These are phyloP conservation scores for Pholiota molesta DNA, from an alignment of 768 basidiomycete genomes.

Conservation along the genomic window DNA sequence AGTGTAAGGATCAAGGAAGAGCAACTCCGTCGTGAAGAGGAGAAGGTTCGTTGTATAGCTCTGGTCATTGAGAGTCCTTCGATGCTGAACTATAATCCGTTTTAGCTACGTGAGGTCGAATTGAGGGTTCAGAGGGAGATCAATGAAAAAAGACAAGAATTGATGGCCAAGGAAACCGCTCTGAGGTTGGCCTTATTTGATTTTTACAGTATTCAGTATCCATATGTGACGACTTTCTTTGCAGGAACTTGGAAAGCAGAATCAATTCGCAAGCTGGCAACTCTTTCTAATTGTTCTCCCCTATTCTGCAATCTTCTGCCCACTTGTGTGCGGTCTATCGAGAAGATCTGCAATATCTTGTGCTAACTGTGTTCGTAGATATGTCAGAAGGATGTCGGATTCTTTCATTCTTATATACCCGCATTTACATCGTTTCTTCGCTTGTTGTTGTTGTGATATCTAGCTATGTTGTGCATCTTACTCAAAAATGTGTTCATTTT, in stretches of 20 bases:
- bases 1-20: slow-evolving; percentile 89
- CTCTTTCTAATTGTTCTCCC: slow-evolving; percentile 17
- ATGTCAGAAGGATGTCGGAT: not conserved
- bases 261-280: slow-evolving; percentile 29
- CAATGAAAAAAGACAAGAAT: slow-evolving; percentile 83
- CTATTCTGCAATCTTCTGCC: not conserved
- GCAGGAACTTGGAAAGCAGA: slow-evolving; percentile 34
- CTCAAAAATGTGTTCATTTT: not conserved
- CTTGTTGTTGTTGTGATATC: not conserved
- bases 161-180: slow-evolving; percentile 85
- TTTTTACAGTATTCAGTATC: not conserved
- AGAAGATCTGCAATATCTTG: not conserved
- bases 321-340: not conserved
- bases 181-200: slow-evolving; percentile 51
- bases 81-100: not conserved
- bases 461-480: not conserved
- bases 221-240: not conserved
- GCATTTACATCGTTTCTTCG: not conserved
- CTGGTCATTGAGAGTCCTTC: not conserved
- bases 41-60: slow-evolving; percentile 53
- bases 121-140: slow-evolving; percentile 87
- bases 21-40: slow-evolving; percentile 84
- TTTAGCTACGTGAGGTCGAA: slow-evolving; percentile 81
- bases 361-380: not conserved
- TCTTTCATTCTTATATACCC: not conserved